phyloP scores from a whole-genome alignment of 495 filamentous ascomycete genomes.

The Rostrohypoxylon terebratum region DNA sequence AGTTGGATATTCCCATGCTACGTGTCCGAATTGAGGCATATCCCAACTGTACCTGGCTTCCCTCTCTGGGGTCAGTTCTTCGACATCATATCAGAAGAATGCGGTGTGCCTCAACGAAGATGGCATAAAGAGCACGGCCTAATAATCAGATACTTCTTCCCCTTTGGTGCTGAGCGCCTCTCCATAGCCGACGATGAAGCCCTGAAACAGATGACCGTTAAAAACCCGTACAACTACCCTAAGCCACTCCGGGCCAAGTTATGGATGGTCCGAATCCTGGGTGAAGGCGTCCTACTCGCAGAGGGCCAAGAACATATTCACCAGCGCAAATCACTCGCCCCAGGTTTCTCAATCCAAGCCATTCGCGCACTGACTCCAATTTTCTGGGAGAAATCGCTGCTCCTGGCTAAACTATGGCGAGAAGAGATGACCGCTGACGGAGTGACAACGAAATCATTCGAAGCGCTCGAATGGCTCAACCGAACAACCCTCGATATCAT shows the following conservation, averaged over 20 bases:
- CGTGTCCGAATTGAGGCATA: conserved; percentile 56
- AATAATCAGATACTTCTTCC: conserved; percentile 61
- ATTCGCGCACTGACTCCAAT: conserved; percentile 61
- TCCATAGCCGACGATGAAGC: conserved; percentile 59
- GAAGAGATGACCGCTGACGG: conserved; percentile 51
- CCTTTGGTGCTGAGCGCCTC: conserved; percentile 58
- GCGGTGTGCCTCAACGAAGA: conserved; percentile 54
- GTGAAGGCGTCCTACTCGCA: conserved; percentile 61
- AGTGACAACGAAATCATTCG: conserved; percentile 48
- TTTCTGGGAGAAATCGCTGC: conserved; percentile 63
- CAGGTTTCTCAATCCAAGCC: conserved; percentile 59
- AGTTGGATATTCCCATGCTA: conserved; percentile 58
- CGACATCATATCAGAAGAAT: conserved; percentile 54
- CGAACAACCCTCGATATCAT: conserved; percentile 66
- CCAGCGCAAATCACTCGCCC: conserved; percentile 61
- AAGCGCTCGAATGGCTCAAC: conserved; percentile 63
- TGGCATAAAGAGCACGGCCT: conserved; percentile 58
- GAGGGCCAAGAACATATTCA: conserved; percentile 58
- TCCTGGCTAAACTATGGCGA: conserved; percentile 57
- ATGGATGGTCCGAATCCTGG: conserved; percentile 63
- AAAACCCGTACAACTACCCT: conserved; percentile 66
- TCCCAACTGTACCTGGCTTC: conserved; percentile 58
- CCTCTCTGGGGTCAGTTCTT: conserved; percentile 59
- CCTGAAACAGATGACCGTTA: conserved; percentile 62
- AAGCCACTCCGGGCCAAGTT: conserved; percentile 62